These are phyloP conservation scores for Solanum lignicaule DNA, from an alignment of 257 asterid genomes.

Conservation along the genomic window DNA sequence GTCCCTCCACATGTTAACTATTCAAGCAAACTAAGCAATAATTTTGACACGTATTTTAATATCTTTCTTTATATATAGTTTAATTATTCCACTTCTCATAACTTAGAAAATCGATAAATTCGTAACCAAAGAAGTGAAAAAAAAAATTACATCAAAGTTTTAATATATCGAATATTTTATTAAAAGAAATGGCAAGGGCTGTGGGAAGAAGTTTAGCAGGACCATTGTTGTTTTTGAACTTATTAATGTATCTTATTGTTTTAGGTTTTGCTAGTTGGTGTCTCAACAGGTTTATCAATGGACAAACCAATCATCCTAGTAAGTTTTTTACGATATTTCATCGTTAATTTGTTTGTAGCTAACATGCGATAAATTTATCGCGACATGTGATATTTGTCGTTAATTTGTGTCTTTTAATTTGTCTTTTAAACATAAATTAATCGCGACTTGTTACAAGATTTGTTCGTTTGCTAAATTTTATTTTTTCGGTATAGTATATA, in stretches of 20 bases:
- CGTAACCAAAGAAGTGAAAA: neutral
- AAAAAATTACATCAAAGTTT: neutral
- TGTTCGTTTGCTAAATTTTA: neutral
- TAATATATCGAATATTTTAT: neutral
- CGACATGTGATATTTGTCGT: too few relatives aligned
- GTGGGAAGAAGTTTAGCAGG: slow-evolving; percentile 70
- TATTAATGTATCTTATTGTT: slow-evolving; percentile 58
- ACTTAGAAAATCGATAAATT: neutral
- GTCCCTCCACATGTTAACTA: slow-evolving; percentile 20
- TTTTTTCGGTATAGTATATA: neutral
- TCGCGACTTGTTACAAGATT: neutral
- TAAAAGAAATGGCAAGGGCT: slow-evolving; percentile 44
- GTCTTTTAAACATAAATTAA: too few relatives aligned
- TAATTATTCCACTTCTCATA: neutral
- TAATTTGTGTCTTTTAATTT: too few relatives aligned
- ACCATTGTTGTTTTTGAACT: slow-evolving; percentile 66
- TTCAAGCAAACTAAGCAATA: neutral
- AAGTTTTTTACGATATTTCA: neutral
- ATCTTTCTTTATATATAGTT: neutral
- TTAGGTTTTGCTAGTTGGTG: slow-evolving; percentile 92
- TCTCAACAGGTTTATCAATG: slow-evolving; percentile 60
- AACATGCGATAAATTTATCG: too few relatives aligned
- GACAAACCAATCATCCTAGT: slow-evolving; percentile 80
- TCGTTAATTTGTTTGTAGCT: too few relatives aligned
- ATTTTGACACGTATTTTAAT: slow-evolving; percentile 12